phyloP scores from a whole-genome alignment of 2,329 filamentous ascomycete genomes.

The Trichoderma pleuroti region DNA sequence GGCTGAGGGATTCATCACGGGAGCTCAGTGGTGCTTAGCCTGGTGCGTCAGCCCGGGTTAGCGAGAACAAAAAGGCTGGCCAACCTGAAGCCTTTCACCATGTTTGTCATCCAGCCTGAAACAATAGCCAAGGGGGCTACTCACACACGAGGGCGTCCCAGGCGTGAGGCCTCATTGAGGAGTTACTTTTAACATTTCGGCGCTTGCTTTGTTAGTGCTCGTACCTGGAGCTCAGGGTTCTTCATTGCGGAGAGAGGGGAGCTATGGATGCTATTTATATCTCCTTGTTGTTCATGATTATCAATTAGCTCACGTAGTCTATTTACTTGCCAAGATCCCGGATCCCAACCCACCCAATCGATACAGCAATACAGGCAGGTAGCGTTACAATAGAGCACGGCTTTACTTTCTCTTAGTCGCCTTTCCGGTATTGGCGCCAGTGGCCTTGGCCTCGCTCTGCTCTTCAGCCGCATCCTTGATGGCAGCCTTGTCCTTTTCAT shows the following conservation, averaged over 20 bases:
- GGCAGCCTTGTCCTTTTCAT: conserved; percentile 26
- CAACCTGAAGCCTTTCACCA: not conserved
- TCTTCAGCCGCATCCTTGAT: conserved; percentile 36
- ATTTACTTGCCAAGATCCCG: not conserved
- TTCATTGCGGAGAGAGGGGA: not conserved
- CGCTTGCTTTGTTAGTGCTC: not conserved
- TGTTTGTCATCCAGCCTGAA: not conserved
- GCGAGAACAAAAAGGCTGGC: not conserved
- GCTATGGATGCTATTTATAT: not conserved
- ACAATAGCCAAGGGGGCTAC: not conserved
- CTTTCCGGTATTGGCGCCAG: conserved; percentile 48
- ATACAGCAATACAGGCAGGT: conserved; percentile 19
- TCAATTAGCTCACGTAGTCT: not conserved
- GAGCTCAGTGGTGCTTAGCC: not conserved
- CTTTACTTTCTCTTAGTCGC: conserved; percentile 37
- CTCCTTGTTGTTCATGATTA: not conserved
- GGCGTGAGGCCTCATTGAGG: not conserved
- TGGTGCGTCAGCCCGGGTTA: not conserved
- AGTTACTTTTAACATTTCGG: not conserved
- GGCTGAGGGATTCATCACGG: conserved; percentile 7
- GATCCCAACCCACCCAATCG: not conserved
- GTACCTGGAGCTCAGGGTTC: not conserved
- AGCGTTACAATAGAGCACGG: conserved; percentile 28
- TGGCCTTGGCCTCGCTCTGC: conserved; percentile 43
- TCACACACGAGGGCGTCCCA: not conserved